These are phyloP conservation scores for Amphirosellinia nigrospora DNA, from an alignment of 495 filamentous ascomycete species.

Conservation along the genomic window DNA sequence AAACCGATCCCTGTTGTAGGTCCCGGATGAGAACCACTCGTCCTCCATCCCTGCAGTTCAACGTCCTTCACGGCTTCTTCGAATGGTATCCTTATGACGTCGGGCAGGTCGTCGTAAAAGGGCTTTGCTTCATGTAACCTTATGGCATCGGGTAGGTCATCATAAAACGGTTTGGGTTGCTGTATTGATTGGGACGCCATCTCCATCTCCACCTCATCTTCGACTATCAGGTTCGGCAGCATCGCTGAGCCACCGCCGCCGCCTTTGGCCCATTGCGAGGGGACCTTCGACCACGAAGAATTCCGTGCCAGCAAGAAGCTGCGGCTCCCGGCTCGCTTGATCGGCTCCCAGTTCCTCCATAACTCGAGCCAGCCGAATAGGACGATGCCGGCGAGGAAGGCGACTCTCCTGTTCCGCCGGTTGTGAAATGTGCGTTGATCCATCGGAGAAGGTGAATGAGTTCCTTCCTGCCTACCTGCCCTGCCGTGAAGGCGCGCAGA, in stretches of 20 bases:
- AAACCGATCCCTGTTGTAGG: conserved; percentile 37
- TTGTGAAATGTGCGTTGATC: conserved; percentile 4
- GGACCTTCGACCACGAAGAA: conserved; percentile 27
- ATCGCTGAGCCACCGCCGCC: conserved; percentile 32
- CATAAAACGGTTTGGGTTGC: conserved; percentile 17
- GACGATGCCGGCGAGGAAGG: conserved; percentile 26
- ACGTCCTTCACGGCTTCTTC: conserved; percentile 45
- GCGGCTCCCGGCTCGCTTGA: background rate
- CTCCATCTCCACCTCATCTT: conserved; percentile 19
- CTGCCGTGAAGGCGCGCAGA: conserved; percentile 6
- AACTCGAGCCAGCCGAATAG: conserved; percentile 33
- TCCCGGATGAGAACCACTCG: conserved; percentile 45
- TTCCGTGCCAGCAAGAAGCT: conserved; percentile 30
- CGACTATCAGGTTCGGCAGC: conserved; percentile 15
- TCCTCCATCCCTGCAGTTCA: conserved; percentile 48
- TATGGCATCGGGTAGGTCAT: conserved; percentile 45
- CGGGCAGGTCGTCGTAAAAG: conserved; percentile 39
- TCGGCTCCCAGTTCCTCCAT: conserved; percentile 27
- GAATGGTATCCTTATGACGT: conserved; percentile 48
- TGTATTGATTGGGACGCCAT: background rate
- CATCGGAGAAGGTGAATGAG: conserved; percentile 1
- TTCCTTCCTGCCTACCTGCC: no score
- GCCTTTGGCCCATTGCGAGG: conserved; percentile 34
- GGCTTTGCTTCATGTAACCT: conserved; percentile 42
- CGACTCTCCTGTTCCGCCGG: conserved; percentile 10